Conservation (phyloP, 805 yeast genomes). For the Cyberlindnera maritima region DNA sequence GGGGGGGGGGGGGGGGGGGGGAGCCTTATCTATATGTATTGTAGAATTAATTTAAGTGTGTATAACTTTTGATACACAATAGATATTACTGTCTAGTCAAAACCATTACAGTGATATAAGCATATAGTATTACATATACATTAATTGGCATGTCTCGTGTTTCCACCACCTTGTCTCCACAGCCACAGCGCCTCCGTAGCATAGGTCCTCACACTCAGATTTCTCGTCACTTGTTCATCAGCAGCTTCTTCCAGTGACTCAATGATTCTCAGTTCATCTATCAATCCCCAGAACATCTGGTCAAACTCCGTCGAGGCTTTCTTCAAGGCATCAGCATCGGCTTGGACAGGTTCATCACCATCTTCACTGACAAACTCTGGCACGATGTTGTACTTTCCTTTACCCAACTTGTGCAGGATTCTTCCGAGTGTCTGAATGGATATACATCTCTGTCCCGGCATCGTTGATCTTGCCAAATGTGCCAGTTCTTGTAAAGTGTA, state of each 20-base stretch:
- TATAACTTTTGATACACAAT: too few species aligned
- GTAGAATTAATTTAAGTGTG: not conserved
- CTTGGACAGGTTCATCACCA: conserved; percentile 27
- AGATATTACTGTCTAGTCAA: too few species aligned
- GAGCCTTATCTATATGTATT: not conserved
- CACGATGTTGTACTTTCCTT: conserved; percentile 50
- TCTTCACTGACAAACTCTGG: conserved; percentile 41
- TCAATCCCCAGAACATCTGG: conserved; percentile 64
- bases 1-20: not conserved
- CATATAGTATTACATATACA: not conserved
- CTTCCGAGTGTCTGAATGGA: conserved; percentile 88
- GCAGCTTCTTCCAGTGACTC: conserved; percentile 67
- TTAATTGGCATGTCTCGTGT: conserved; percentile 28
- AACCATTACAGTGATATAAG: too few species aligned
- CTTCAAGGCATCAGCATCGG: conserved; percentile 33
- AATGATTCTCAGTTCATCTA: conserved; percentile 58
- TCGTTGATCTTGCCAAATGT: conserved; percentile 72
- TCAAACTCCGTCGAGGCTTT: conserved; percentile 33
- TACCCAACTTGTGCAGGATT: conserved; percentile 75
- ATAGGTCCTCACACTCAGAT: conserved; percentile 73
- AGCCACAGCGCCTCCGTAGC: conserved; percentile 91
- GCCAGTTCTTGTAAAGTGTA: conserved; percentile 83
- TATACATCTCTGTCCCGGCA: conserved; percentile 81
- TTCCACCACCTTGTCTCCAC: conserved; percentile 59
- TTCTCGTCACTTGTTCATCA: conserved; percentile 59